Percentiles rank a stretch among this genome's conserved stretches.
Evolutionary conservation across 2,329 filamentous ascomycete species (phyloP).

Genomic region (Phoma sp.): DNA sequence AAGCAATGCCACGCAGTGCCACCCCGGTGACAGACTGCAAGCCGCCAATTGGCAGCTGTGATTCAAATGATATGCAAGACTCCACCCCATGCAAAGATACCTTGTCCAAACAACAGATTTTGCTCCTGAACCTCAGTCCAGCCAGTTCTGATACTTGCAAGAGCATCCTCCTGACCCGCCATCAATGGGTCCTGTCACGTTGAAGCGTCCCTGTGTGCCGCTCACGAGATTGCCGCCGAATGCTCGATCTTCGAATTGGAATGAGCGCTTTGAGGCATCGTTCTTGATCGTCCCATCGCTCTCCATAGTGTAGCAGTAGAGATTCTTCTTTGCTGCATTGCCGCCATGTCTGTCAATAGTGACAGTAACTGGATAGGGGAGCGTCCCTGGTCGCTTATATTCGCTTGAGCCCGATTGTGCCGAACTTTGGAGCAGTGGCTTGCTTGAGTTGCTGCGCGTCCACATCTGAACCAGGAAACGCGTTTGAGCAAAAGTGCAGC

Average conservation of each 20-base stretch:
- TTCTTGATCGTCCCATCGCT: slow-evolving; percentile 52
- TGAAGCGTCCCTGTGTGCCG: slow-evolving; percentile 53
- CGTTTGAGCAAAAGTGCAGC: slow-evolving; percentile 67
- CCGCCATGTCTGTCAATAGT: slow-evolving; percentile 67
- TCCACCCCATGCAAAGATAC: slow-evolving; percentile 18
- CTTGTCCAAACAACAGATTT: slow-evolving; percentile 13
- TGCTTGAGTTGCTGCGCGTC: slow-evolving; percentile 56
- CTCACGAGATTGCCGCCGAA: slow-evolving; percentile 60
- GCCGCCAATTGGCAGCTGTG: slow-evolving; percentile 16
- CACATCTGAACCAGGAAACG: slow-evolving; percentile 68
- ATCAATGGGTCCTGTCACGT: slow-evolving; percentile 57
- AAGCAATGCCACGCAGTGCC: slow-evolving; percentile 16
- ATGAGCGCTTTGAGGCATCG: slow-evolving; percentile 47
- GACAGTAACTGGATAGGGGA: slow-evolving; percentile 67
- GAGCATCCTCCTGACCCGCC: slow-evolving; percentile 65
- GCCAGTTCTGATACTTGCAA: slow-evolving; percentile 66
- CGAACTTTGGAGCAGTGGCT: slow-evolving; percentile 40
- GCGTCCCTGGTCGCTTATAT: slow-evolving; percentile 61
- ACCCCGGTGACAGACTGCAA: slow-evolving; percentile 7
- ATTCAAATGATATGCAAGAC: slow-evolving; percentile 27
- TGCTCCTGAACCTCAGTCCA: slow-evolving; percentile 16
- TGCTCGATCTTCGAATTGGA: slow-evolving; percentile 60
- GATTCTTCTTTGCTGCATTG: slow-evolving; percentile 58
- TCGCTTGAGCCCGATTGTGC: slow-evolving; percentile 46
- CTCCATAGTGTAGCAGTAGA: slow-evolving; percentile 66